Percentiles rank a stretch among this genome's conserved stretches.
phyloP scores from a whole-genome alignment of 257 asterid genomes.

The Nicotiana undulata region DNA sequence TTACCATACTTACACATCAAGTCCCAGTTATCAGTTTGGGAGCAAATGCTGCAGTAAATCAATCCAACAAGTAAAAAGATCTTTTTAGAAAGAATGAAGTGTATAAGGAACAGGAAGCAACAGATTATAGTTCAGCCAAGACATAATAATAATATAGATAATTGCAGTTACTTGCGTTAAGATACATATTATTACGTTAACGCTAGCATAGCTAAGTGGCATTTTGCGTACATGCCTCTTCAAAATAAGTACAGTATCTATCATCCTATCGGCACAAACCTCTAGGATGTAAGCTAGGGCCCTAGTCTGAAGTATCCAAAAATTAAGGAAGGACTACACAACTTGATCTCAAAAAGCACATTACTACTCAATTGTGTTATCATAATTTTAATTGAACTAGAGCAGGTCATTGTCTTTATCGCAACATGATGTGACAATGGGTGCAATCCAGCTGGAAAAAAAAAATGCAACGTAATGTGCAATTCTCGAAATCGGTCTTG shows the following conservation, averaged over 20 bases:
- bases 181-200: not conserved
- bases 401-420: not conserved
- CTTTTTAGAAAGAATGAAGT: not conserved
- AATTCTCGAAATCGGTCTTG: not conserved
- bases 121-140: not conserved
- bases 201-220: not conserved
- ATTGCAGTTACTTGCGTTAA: not conserved
- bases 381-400: not conserved
- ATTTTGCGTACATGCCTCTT: not conserved
- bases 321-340: not conserved
- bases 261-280: not conserved
- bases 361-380: not conserved
- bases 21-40: constrained; percentile 53
- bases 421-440: not conserved
- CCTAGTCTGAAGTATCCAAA: not conserved
- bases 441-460: not conserved
- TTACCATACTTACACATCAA: constrained; percentile 62
- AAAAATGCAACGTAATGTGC: not conserved
- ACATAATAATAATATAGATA: not conserved
- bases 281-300: not conserved
- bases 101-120: not conserved
- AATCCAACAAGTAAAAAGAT: constrained; percentile 11
- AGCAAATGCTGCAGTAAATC: constrained; percentile 62
- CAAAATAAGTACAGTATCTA: not conserved
- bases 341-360: not conserved